phyloP scores from a whole-genome alignment of 305 asterid genomes.

The Solanum hybrid region DNA sequence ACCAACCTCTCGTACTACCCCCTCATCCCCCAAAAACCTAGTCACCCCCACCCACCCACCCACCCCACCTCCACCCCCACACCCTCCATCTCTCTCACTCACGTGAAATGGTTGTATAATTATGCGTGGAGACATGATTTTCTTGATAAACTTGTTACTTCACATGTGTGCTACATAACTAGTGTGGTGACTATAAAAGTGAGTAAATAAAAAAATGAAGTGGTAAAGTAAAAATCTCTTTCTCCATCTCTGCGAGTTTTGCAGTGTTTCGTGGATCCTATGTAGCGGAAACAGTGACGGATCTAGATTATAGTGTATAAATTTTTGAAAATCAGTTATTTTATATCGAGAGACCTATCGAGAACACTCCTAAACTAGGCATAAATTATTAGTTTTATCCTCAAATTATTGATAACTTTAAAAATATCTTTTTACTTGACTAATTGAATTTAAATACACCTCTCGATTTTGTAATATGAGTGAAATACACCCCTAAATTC shows the following conservation, averaged over 20 bases:
- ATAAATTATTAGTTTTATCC: too few relatives aligned
- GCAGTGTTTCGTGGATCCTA: slow-evolving; percentile 41
- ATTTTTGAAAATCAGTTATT: not conserved
- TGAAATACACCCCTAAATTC: too few relatives aligned
- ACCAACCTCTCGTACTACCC: not conserved
- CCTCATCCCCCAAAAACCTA: not conserved
- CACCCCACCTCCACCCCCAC: not conserved
- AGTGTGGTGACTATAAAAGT: not conserved
- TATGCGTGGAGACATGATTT: not conserved
- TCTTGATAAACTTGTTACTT: not conserved
- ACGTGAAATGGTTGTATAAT: not conserved
- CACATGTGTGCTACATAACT: not conserved
- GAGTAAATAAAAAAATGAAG: not conserved
- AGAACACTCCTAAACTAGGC: too few relatives aligned
- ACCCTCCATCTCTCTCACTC: not conserved
- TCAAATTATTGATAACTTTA: too few relatives aligned
- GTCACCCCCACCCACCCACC: not conserved
- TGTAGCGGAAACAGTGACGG: slow-evolving; percentile 10
- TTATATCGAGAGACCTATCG: not conserved
- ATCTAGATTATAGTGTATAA: not conserved
- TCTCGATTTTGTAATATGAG: too few relatives aligned
- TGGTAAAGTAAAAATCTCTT: not conserved
- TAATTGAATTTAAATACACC: too few relatives aligned
- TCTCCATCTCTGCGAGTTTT: not conserved
- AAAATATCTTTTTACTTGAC: too few relatives aligned